Base-by-base conservation (phyloP, 2,329 filamentous ascomycete species). In the Rutstroemia sydowiana region DNA sequence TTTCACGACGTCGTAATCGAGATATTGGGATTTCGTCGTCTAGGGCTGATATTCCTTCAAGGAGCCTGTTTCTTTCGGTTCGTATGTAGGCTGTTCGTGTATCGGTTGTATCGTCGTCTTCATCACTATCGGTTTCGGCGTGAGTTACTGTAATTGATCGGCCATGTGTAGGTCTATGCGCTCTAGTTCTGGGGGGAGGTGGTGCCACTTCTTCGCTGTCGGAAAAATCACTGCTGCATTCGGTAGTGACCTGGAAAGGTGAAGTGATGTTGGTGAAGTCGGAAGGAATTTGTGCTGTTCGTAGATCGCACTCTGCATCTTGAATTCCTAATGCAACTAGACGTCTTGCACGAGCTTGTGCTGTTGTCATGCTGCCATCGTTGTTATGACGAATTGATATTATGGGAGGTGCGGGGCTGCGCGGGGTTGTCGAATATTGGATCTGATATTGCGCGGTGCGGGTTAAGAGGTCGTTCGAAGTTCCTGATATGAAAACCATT, bases 401-500 rank as follows among this genome's bases (percentile, higher is more conserved):
- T 46, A 79, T 73, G 18, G 73, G 61, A 21, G 65, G 56, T 57
- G 67, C 65, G 32, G 58, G 56, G 20, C 63, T 61, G 45, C 61
- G 62, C 39, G 67, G 62, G 20, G 55, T 48, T n/a, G 32, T 45
- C 32, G 56, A 56, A 37, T 86, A 88, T 59, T 85, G 80, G 23
- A 92, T 84, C 59, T 88, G 81, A 65, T 92, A 92, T 55, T 82
- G 77, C 6, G 85, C 78, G 10, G 88, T 93, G 53, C 84, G 78
- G 18, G 75, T 78, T 40, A 93, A 70, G 1, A 93, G 72, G 55
- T 93, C 84, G 59, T 95, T 83, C 34, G 84, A 79, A 37, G 82
- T 79, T 91, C 96, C 95, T 42, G 88, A 81, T 26, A 97, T 78
- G 64, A 96, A 96, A 1, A 97, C 80, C 77, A 96, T 85, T 41